Evolutionary conservation across 148 eudicot species (phyloP).

Genomic region (Rhododendron henanense): DNA sequence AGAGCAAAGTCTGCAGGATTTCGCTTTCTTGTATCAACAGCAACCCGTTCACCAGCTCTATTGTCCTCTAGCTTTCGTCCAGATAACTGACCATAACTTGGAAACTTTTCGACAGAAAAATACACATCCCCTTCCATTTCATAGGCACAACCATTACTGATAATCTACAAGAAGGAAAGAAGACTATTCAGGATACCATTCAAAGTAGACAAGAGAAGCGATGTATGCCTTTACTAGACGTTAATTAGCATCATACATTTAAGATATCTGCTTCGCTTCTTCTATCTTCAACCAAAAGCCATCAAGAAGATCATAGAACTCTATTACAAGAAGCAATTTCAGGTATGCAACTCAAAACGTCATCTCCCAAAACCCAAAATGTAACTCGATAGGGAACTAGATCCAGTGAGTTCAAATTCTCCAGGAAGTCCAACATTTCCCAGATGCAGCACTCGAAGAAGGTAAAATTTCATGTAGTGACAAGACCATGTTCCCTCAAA

Average conservation of each 20-base stretch:
- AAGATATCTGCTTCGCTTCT: neutral
- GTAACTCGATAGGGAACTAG: neutral
- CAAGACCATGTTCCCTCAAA: neutral
- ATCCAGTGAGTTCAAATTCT: neutral
- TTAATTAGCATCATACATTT: neutral
- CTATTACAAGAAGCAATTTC: neutral
- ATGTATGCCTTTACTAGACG: neutral
- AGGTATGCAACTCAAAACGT: neutral
- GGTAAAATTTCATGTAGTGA: neutral
- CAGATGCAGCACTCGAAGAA: neutral
- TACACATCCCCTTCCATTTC: slow-evolving; percentile 87
- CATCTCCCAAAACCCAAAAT: neutral
- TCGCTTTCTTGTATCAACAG: slow-evolving; percentile 70
- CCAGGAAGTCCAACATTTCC: neutral
- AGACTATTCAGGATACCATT: neutral
- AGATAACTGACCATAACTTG: slow-evolving; percentile 69
- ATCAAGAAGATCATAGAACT: neutral
- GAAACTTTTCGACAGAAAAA: slow-evolving; percentile 70
- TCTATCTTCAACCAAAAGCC: neutral
- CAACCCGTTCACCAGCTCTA: slow-evolving; percentile 91
- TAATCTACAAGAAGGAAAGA: slow-evolving; percentile 49
- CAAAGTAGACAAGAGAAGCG: neutral
- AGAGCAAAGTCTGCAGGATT: slow-evolving; percentile 90
- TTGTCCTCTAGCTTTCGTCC: slow-evolving; percentile 79
- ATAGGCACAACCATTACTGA: slow-evolving; percentile 66